Evolutionary conservation across 2,329 filamentous ascomycete genomes (phyloP), one percentile per base, ranked within the genome.

Genomic region (Fusarium secorum): DNA sequence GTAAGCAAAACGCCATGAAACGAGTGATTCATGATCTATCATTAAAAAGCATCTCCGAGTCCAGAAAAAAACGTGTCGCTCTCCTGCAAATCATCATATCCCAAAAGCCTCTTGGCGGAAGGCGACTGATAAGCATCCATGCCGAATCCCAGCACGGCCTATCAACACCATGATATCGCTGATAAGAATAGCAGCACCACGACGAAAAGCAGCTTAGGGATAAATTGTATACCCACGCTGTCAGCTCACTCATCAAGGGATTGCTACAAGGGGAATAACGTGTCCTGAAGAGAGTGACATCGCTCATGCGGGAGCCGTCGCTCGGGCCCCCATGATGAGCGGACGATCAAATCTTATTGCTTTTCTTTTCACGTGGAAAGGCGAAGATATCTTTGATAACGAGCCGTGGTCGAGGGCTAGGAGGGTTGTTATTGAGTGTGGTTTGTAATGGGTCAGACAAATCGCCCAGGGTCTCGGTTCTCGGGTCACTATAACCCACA

Each of bases 81-180:
- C 33, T 44, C 57, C 33, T 62, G 30, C 35, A 39, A 41, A 45
- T 53, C 33, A 60, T 66, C 62, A 46, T 66, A 42, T 67, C 45
- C 38, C 54, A 33, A 33, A 26, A 28, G 44, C 24, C 52, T 39
- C 54, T 49, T 49, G 38, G 64, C 55, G 57, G 59, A 48, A 54
- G 42, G 60, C 42, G n/a, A 58, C 73, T 72, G 74, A 76, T 76
- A 76, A 76, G 74, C 60, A 66, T 63, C 64, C 64, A 67, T 76
- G 66, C 54, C 44, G 63, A 52, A 56, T 44, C 63, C 70, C 22
- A 48, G 46, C 39, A 53, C 24, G 39, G 48, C 48, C 64, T 41
- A 61, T 65, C 51, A 57, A 49, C 48, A 48, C 51, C n/a, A 26
- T 32, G 57, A 45, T 55, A 72, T 67, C 22, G 56, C 65, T 67